Evolutionary conservation across 176 grass and related monocot species (phyloP).

Genomic region (Oryza rufipogon): DNA sequence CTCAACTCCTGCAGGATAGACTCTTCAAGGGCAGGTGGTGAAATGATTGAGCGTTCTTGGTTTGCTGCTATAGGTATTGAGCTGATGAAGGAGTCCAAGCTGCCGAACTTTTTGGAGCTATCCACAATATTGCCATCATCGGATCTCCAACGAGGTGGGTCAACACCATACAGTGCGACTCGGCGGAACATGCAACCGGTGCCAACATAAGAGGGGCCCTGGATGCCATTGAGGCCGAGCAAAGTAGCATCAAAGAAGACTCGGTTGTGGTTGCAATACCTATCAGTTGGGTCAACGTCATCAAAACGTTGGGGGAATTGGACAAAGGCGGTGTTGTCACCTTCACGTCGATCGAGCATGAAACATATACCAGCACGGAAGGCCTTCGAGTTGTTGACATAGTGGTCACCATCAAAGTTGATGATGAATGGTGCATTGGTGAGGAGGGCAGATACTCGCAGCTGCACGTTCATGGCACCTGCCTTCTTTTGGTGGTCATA

Average conservation of each 20-base stretch:
- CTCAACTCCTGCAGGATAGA: conserved; percentile 33
- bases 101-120: conserved; percentile 45
- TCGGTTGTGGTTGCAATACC: conserved; percentile 92
- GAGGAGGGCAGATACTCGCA: conserved; percentile 51
- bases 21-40: conserved; percentile 39
- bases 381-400: conserved; percentile 56
- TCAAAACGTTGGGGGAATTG: conserved; percentile 96
- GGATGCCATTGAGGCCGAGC: conserved; percentile 86
- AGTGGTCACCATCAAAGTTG: conserved; percentile 60
- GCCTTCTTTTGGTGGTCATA: conserved; percentile 62
- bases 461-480: conserved; percentile 57
- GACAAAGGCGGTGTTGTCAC: conserved; percentile 87
- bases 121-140: conserved; percentile 31
- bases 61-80: conserved; percentile 41
- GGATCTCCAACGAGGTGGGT: conserved; percentile 49
- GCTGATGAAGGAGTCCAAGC: conserved; percentile 34
- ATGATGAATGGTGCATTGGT: conserved; percentile 61
- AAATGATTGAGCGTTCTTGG: conserved; percentile 46
- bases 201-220: conserved; percentile 61
- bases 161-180: conserved; percentile 45
- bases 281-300: conserved; percentile 89
- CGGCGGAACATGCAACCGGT: conserved; percentile 60
- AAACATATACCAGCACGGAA: conserved; percentile 60
- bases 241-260: conserved; percentile 98
- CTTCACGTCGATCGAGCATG: conserved; percentile 63